These are phyloP conservation scores for Macadamia tetraphylla DNA, from an alignment of 164 flowering plant species.

Conservation along the genomic window DNA sequence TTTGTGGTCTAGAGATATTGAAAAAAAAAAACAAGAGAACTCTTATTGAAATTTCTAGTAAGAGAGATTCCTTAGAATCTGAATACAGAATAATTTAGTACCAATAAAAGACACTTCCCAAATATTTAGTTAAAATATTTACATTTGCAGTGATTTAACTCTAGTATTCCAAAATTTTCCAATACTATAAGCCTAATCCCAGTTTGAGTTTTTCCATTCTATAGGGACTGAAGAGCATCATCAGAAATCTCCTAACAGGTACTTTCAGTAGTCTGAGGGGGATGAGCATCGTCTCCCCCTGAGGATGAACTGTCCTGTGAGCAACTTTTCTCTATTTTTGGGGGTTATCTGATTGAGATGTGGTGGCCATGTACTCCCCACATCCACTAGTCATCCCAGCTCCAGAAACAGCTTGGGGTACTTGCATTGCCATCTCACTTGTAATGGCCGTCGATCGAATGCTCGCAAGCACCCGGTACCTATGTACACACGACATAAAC, in stretches of 20 bases:
- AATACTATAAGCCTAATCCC: background rate
- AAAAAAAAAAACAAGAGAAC: no score
- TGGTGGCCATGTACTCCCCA: background rate
- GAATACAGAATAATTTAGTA: no score
- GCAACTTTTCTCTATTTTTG: background rate
- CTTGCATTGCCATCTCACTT: background rate
- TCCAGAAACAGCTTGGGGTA: no score
- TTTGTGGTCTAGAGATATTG: no score
- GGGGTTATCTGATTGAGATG: background rate
- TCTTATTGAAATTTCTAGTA: no score
- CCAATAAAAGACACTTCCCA: no score
- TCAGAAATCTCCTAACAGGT: background rate
- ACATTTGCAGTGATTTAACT: no score
- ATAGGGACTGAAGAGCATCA: background rate
- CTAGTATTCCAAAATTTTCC: background rate
- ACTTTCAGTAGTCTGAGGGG: background rate
- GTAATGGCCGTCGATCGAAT: conserved; percentile 63
- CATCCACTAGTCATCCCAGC: no score
- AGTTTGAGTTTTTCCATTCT: background rate
- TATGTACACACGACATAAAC: conserved; percentile 60
- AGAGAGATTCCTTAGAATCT: no score
- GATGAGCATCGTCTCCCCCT: background rate
- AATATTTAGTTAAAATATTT: no score
- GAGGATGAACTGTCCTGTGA: background rate
- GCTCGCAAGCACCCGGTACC: conserved; percentile 49